phyloP scores from a whole-genome alignment of 345 rosid genomes.

The Populus deltoides region DNA sequence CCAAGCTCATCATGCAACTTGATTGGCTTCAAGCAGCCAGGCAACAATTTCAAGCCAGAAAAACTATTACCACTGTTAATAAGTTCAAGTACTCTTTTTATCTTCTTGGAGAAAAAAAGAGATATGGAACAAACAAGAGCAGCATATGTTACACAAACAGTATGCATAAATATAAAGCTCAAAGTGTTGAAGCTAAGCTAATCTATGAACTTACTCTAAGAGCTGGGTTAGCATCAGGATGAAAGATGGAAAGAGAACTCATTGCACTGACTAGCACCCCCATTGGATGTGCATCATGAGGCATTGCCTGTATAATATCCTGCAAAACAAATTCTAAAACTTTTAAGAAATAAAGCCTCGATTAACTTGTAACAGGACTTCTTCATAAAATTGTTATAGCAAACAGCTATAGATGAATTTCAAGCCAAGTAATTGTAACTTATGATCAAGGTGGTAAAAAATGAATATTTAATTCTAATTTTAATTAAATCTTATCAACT shows the following conservation, averaged over 20 bases:
- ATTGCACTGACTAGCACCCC: conserved; percentile 95
- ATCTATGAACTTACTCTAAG: conserved; percentile 59
- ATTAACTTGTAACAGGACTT: not conserved
- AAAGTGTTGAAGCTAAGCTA: not conserved
- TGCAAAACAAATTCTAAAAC: conserved; percentile 30
- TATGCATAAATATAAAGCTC: not conserved
- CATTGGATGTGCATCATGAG: conserved; percentile 99
- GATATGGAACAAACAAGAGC: not conserved
- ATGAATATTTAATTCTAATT: too few species aligned
- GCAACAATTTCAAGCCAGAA: not conserved
- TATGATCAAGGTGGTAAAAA: not conserved
- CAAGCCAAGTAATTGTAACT: not conserved
- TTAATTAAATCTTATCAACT: too few species aligned
- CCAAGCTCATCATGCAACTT: not conserved
- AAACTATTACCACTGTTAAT: not conserved
- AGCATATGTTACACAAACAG: not conserved
- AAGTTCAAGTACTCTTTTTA: not conserved
- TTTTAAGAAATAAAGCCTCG: conserved; percentile 3
- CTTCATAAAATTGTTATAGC: not conserved
- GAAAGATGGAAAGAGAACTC: conserved; percentile 96
- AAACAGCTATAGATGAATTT: not conserved
- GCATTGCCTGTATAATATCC: conserved; percentile 96
- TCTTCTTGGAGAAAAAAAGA: not conserved
- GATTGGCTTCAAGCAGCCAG: not conserved
- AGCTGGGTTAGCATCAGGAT: conserved; percentile 99